phyloP scores from a whole-genome alignment of 768 basidiomycete species.

The Dioszegia hungarica region DNA sequence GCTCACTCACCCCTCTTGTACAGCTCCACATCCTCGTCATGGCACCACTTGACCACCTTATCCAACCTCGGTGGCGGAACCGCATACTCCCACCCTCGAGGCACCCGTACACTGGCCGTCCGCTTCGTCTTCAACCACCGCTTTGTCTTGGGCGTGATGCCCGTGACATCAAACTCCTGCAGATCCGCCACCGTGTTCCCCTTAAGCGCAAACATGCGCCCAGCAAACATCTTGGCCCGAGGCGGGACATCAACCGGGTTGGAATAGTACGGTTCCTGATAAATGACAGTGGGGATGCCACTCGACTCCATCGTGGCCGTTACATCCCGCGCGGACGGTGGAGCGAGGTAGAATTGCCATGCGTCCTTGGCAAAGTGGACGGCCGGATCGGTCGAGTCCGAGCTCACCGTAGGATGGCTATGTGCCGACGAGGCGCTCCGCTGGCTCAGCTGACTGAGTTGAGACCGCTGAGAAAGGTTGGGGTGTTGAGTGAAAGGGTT shows the following conservation, averaged over 20 bases:
- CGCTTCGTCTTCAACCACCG: conserved; percentile 22
- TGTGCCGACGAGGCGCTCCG: conserved; percentile 7
- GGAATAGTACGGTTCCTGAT: conserved; percentile 77
- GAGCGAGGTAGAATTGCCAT: conserved; percentile 19
- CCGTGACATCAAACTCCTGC: conserved; percentile 57
- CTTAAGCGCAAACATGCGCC: conserved; percentile 66
- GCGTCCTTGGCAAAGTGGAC: conserved; percentile 17
- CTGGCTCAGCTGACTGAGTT: conserved; percentile 5
- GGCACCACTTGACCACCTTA: conserved; percentile 59
- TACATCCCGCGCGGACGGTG: conserved; percentile 13
- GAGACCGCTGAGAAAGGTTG: conserved; percentile 1
- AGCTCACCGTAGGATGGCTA: conserved; percentile 1
- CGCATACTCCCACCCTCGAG: conserved; percentile 76
- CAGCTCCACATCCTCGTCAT: conserved; percentile 32
- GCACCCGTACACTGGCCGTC: not conserved
- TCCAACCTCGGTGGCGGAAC: conserved; percentile 59
- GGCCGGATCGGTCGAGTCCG: conserved; percentile 14
- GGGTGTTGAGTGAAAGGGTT: conserved; percentile 4
- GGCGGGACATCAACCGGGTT: conserved; percentile 64
- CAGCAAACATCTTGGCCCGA: conserved; percentile 70
- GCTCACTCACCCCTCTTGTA: conserved; percentile 13
- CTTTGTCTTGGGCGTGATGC: not conserved
- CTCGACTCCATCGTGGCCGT: conserved; percentile 47
- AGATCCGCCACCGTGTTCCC: conserved; percentile 60
- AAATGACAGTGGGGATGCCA: conserved; percentile 58